A percentile compares a stretch with the other conserved stretches of the same genome.
Conservation (phyloP, 2,329 filamentous ascomycete genomes). For the Pseudopyrenochaeta lycopersici region DNA sequence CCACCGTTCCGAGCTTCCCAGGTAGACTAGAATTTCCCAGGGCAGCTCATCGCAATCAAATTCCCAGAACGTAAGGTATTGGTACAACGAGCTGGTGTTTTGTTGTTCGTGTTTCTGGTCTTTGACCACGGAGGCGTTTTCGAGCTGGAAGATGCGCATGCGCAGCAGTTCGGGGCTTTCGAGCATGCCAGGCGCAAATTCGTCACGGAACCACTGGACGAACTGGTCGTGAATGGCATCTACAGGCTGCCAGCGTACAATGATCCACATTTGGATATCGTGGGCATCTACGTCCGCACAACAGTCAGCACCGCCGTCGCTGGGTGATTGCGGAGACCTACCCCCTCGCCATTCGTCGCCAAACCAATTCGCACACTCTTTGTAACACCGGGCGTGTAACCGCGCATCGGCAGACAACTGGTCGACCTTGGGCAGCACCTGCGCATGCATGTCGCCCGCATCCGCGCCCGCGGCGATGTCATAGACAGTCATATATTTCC, state of each 20-base stretch:
- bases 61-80: constrained; percentile 27
- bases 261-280: constrained; percentile 19
- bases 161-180: constrained; percentile 22
- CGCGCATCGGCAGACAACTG: constrained; percentile 11
- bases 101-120: constrained; percentile 7
- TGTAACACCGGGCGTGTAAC: constrained; percentile 15
- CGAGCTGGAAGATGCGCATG: constrained; percentile 19
- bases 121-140: constrained; percentile 13
- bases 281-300: constrained; percentile 7
- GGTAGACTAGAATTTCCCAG: constrained; percentile 24
- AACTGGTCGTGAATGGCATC: constrained; percentile 16
- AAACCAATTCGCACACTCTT: constrained; percentile 11
- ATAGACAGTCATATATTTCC: constrained; percentile 18
- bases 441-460: constrained; percentile 13
- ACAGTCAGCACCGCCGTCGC: constrained; percentile 2
- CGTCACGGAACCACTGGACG: constrained; percentile 17
- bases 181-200: constrained; percentile 22
- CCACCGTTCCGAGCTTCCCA: constrained; percentile 22
- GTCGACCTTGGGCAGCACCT: constrained; percentile 6
- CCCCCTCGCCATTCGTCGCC: constrained; percentile 20
- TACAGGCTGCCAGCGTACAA: constrained; percentile 20
- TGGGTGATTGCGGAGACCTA: not conserved
- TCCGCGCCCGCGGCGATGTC: constrained; percentile 12
- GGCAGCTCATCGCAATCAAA: constrained; percentile 22
- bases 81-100: constrained; percentile 7